Percentiles rank a stretch among this genome's conserved stretches.
phyloP scores from a whole-genome alignment of 2,329 filamentous ascomycete species.

The Alternaria gaisen region DNA sequence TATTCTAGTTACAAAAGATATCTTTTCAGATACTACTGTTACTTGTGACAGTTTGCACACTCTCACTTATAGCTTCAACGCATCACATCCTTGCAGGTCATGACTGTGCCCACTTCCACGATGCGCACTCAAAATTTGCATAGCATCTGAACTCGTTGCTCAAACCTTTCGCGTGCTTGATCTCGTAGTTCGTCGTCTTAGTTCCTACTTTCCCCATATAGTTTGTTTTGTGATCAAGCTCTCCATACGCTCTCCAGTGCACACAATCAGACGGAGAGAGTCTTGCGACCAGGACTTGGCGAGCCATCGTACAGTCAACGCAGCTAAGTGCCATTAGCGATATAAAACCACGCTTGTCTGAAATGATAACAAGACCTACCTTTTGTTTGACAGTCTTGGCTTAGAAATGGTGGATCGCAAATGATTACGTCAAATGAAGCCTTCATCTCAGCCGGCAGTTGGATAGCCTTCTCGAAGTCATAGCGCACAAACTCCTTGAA shows the following conservation, averaged over 20 bases:
- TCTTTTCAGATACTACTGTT: not conserved
- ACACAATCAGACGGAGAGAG: conserved; percentile 65
- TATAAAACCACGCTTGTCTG: not conserved
- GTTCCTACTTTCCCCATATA: conserved; percentile 73
- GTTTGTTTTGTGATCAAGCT: conserved; percentile 64
- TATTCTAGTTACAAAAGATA: not conserved
- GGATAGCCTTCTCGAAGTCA: conserved; percentile 74
- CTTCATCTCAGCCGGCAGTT: conserved; percentile 70
- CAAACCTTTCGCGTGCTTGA: conserved; percentile 73
- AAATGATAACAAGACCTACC: conserved; percentile 53
- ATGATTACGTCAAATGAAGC: conserved; percentile 74
- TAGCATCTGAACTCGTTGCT: conserved; percentile 86
- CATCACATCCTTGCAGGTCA: conserved; percentile 7
- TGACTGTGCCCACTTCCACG: conserved; percentile 49
- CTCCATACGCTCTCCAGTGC: conserved; percentile 81
- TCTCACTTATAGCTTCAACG: not conserved
- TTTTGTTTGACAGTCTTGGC: conserved; percentile 82
- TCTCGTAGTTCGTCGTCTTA: conserved; percentile 72
- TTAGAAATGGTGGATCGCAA: conserved; percentile 81
- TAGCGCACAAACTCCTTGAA: conserved; percentile 79
- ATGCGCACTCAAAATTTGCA: conserved; percentile 74
- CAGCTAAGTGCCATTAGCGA: conserved; percentile 59
- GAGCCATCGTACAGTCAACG: conserved; percentile 79
- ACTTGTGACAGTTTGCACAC: too few species aligned
- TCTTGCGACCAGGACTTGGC: conserved; percentile 59